A percentile compares a stretch with the other conserved stretches of the same genome.
These are phyloP conservation scores for Platanthera guangdongensis DNA, from an alignment of 106 monocot genomes.

Conservation along the genomic window DNA sequence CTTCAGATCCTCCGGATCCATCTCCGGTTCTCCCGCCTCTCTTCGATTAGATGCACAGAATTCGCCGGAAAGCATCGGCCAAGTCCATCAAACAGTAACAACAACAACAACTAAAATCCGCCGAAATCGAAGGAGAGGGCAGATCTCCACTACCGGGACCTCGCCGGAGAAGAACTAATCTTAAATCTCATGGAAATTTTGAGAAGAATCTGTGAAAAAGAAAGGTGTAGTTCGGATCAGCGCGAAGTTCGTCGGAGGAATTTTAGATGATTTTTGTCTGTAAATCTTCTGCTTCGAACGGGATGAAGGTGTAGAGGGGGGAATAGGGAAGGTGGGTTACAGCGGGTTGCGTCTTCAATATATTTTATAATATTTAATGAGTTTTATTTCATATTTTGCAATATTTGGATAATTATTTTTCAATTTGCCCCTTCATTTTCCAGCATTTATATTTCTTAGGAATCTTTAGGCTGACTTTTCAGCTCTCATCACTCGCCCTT, in stretches of 20 bases:
- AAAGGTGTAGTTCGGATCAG: neutral
- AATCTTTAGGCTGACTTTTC: neutral
- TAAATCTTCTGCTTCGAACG: neutral
- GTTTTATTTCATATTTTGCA: neutral
- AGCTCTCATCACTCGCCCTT: neutral
- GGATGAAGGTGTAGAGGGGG: neutral
- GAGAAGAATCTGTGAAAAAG: neutral
- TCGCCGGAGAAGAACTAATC: neutral
- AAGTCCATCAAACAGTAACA: neutral
- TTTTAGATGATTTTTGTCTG: neutral
- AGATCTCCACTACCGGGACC: neutral
- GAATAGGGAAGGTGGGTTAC: neutral
- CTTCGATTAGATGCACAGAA: neutral
- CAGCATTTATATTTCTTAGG: neutral
- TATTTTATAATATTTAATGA: neutral
- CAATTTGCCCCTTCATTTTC: neutral
- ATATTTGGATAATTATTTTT: neutral
- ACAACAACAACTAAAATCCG: neutral
- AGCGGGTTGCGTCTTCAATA: neutral
- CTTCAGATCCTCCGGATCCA: slow-evolving; percentile 27
- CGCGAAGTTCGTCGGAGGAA: neutral
- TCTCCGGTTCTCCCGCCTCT: neutral
- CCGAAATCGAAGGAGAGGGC: neutral
- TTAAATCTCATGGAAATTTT: neutral
- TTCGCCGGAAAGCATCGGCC: neutral